phyloP scores from a whole-genome alignment of 371 early-diverging fungal genomes.

The Phascolomyces articulosus region DNA sequence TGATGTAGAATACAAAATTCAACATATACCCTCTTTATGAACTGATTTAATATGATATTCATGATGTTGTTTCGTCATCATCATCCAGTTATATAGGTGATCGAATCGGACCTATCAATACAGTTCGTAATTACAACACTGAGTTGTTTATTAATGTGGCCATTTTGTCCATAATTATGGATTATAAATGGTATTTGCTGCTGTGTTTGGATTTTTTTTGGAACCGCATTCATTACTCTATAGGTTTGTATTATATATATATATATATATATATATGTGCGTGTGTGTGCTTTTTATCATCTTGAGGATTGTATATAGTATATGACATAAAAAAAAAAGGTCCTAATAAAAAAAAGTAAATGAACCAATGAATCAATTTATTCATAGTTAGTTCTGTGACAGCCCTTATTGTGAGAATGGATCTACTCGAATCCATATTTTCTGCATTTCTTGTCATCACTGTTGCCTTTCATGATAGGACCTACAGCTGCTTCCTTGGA shows the following conservation, averaged over 20 bases:
- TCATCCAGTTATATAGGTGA: constrained; percentile 7
- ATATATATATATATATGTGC: too few species aligned
- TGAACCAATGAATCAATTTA: too few species aligned
- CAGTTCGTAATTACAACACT: constrained; percentile 1
- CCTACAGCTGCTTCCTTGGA: constrained; percentile 26
- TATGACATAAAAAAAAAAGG: too few species aligned
- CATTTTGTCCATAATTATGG: constrained; percentile 29
- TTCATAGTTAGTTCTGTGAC: constrained; percentile 11
- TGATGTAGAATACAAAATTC: too few species aligned
- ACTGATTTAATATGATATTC: not conserved
- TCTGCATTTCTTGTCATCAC: constrained; percentile 23
- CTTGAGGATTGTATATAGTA: too few species aligned
- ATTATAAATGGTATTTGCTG: constrained; percentile 20
- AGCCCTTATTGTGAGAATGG: constrained; percentile 17
- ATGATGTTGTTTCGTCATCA: not conserved
- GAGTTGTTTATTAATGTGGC: constrained; percentile 25
- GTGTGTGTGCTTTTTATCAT: too few species aligned
- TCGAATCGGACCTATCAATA: constrained; percentile 15
- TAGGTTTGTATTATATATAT: constrained; percentile 6
- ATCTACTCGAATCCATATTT: constrained; percentile 18
- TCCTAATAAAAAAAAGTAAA: too few species aligned
- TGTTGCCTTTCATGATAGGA: constrained; percentile 19
- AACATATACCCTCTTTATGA: too few species aligned
- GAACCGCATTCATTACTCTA: constrained; percentile 19
- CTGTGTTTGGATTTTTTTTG: constrained; percentile 29